These are phyloP conservation scores for Mortierella sp. DNA, from an alignment of 371 early-diverging fungal genomes.

Conservation along the genomic window DNA sequence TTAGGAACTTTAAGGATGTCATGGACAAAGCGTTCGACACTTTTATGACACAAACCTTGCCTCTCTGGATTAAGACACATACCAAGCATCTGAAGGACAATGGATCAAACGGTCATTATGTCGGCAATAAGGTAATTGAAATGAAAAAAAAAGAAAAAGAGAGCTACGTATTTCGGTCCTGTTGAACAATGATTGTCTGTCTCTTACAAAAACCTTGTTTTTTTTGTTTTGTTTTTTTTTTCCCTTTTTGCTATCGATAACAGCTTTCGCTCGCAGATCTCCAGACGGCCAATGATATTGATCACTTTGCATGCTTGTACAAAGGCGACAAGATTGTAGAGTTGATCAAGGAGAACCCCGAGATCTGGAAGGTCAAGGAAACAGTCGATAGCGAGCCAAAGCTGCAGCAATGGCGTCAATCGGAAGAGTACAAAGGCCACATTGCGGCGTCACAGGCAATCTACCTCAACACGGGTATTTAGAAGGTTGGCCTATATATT, in stretches of 20 bases:
- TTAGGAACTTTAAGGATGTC: slow-evolving; percentile 44
- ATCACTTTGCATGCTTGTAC: slow-evolving; percentile 19
- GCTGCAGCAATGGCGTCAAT: slow-evolving; percentile 42
- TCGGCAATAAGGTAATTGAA: slow-evolving; percentile 35
- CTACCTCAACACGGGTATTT: slow-evolving; percentile 28
- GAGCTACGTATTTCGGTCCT: not conserved
- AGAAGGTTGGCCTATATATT: too few species aligned
- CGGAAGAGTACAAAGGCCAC: slow-evolving; percentile 30
- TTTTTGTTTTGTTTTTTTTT: too few species aligned
- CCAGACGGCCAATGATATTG: slow-evolving; percentile 33
- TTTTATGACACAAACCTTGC: slow-evolving; percentile 21
- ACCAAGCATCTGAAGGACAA: slow-evolving; percentile 40
- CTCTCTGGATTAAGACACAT: slow-evolving; percentile 42
- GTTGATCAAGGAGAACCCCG: slow-evolving; percentile 25
- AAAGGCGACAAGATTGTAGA: slow-evolving; percentile 20
- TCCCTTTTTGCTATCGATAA: not conserved
- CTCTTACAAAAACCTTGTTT: not conserved
- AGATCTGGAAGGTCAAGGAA: slow-evolving; percentile 45
- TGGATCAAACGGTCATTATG: slow-evolving; percentile 46
- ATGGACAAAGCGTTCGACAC: slow-evolving; percentile 21
- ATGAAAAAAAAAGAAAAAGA: not conserved
- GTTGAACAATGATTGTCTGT: not conserved
- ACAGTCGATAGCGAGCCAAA: slow-evolving; percentile 35
- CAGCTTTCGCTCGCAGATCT: slow-evolving; percentile 43
- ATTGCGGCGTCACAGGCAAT: slow-evolving; percentile 3